Percentiles rank a stretch among this genome's conserved stretches.
These are phyloP conservation scores for Chlorella sp. DNA, from an alignment of 139 green algal genomes.

Conservation along the genomic window DNA sequence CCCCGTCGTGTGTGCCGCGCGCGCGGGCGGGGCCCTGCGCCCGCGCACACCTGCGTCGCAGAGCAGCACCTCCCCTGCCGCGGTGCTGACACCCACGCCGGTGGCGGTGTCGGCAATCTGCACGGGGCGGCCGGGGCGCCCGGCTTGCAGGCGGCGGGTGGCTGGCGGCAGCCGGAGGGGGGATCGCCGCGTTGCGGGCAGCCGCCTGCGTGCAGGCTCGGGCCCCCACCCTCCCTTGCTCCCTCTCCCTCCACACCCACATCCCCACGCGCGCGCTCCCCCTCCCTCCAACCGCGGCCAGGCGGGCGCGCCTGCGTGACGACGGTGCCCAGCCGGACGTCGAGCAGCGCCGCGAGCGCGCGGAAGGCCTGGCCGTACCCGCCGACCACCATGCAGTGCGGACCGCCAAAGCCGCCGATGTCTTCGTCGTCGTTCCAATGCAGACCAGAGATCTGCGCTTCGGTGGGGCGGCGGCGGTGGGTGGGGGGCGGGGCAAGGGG, in stretches of 20 bases:
- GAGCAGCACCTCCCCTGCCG: slow-evolving; percentile 41
- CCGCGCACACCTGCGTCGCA: too few relatives aligned
- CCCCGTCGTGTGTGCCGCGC: too few relatives aligned
- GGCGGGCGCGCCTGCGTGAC: slow-evolving; percentile 25
- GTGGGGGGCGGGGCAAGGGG: too few relatives aligned
- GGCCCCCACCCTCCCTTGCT: neutral
- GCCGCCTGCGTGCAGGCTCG: neutral
- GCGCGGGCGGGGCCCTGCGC: too few relatives aligned
- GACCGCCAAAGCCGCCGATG: slow-evolving; percentile 85
- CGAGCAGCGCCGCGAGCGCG: slow-evolving; percentile 35
- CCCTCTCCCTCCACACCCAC: neutral
- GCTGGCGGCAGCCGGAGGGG: too few relatives aligned
- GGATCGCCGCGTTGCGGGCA: slow-evolving; percentile 13
- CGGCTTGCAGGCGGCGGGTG: too few relatives aligned
- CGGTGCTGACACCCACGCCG: slow-evolving; percentile 18
- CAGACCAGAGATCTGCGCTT: slow-evolving; percentile 58
- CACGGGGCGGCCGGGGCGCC: too few relatives aligned
- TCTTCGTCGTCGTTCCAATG: slow-evolving; percentile 92
- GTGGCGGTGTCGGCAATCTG: slow-evolving; percentile 11
- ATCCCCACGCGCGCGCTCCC: slow-evolving; percentile 1
- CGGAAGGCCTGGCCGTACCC: slow-evolving; percentile 56
- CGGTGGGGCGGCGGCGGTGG: too few relatives aligned
- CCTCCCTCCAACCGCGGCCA: slow-evolving; percentile 26
- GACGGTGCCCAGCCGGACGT: slow-evolving; percentile 38
- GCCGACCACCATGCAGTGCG: slow-evolving; percentile 85